These are phyloP conservation scores for Eucalyptus leucophloia DNA, from an alignment of 345 rosid genomes.

Conservation along the genomic window DNA sequence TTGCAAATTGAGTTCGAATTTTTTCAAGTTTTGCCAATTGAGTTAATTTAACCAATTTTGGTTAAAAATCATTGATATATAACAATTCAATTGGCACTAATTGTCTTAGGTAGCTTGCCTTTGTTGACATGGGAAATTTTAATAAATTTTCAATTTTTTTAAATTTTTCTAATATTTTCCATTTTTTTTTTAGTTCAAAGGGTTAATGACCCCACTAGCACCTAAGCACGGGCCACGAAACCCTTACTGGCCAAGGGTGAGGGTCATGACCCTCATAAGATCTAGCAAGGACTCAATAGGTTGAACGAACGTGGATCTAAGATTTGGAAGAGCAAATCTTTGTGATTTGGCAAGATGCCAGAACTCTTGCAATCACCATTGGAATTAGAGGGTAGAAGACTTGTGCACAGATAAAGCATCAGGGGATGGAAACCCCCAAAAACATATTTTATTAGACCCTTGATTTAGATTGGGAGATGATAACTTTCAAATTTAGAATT, in stretches of 20 bases:
- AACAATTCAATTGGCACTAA: fast-evolving
- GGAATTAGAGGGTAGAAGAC: no score
- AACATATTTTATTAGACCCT: no score
- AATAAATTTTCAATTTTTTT: no score
- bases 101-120: fast-evolving
- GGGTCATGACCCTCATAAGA: fast-evolving
- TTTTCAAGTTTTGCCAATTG: no score
- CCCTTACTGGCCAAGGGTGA: fast-evolving
- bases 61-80: no score
- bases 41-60: no score
- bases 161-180: no score
- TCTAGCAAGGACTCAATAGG: neutral
- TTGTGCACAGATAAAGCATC: no score
- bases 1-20: fast-evolving
- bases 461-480: neutral
- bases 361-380: no score
- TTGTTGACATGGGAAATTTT: neutral
- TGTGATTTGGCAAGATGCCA: no score
- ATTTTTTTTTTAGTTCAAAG: no score
- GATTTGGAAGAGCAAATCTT: neutral
- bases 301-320: neutral
- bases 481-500: neutral
- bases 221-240: fast-evolving
- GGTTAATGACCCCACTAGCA: fast-evolving
- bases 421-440: no score